phyloP scores from a whole-genome alignment of 257 asterid species.

The Avicennia marina region DNA sequence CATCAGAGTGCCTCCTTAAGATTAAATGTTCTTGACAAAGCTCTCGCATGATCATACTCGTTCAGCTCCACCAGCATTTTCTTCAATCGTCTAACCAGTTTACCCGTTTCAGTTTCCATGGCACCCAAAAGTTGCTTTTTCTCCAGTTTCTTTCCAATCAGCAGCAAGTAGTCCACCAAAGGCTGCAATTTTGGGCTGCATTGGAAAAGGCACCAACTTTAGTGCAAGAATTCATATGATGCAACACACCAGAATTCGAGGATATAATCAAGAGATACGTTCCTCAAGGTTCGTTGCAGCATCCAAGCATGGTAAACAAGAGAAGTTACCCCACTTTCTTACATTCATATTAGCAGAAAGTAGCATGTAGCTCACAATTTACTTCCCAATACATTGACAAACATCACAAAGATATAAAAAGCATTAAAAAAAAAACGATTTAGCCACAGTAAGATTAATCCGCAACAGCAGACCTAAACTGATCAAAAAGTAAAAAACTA shows the following conservation, averaged over 20 bases:
- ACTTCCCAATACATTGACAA: not conserved
- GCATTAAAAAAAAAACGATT: no score
- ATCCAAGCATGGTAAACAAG: no score
- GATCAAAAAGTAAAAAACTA: no score
- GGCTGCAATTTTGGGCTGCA: conserved; percentile 67
- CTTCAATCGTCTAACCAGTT: conserved; percentile 69
- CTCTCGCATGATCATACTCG: conserved; percentile 77
- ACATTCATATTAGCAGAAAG: not conserved
- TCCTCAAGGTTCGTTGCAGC: no score
- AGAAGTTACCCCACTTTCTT: not conserved
- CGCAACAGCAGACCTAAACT: no score
- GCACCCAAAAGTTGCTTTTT: conserved; percentile 32
- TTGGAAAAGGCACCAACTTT: not conserved
- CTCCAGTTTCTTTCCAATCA: conserved; percentile 61
- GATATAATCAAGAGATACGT: no score
- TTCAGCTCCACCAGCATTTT: conserved; percentile 92
- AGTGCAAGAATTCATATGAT: not conserved
- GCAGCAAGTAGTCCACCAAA: conserved; percentile 66
- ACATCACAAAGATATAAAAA: no score
- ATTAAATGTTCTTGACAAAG: conserved; percentile 61
- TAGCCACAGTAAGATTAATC: no score
- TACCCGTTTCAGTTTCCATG: conserved; percentile 46
- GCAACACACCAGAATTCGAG: no score
- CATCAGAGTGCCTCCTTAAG: conserved; percentile 93
- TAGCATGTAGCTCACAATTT: not conserved